Percentiles rank a stretch among this genome's conserved stretches.
These are phyloP conservation scores for Fusarium hostae DNA, from an alignment of 2,329 filamentous ascomycete species.

Conservation along the genomic window DNA sequence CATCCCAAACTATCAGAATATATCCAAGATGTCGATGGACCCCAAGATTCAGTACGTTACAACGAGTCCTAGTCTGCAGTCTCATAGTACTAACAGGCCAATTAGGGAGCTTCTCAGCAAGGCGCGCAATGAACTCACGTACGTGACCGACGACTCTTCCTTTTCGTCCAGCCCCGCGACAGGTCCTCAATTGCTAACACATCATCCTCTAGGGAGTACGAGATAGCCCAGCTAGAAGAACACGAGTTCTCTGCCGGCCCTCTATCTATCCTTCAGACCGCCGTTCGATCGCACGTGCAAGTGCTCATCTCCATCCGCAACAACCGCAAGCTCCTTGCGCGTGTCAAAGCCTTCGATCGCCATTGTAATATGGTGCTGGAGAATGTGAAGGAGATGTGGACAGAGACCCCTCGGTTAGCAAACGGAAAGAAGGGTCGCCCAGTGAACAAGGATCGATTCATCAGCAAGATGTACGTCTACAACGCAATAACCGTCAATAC, in stretches of 20 bases:
- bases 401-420: conserved; percentile 84
- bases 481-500: neutral
- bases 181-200: conserved; percentile 31
- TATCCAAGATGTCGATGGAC: conserved; percentile 65
- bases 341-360: conserved; percentile 97
- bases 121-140: conserved; percentile 92
- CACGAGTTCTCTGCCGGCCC: conserved; percentile 66
- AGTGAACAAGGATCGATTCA: conserved; percentile 98
- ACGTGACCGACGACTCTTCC: conserved; percentile 52
- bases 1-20: conserved; percentile 29
- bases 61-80: neutral
- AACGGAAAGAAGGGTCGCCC: conserved; percentile 88
- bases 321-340: conserved; percentile 96
- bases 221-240: conserved; percentile 77
- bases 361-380: conserved; percentile 99
- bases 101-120: conserved; percentile 87
- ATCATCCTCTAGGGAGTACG: conserved; percentile 77
- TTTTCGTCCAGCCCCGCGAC: conserved; percentile 25
- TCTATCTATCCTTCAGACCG: conserved; percentile 94
- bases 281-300: conserved; percentile 92
- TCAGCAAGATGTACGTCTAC: conserved; percentile 89
- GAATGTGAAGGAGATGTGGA: conserved; percentile 98
- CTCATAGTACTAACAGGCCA: conserved; percentile 43
- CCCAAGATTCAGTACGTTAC: conserved; percentile 75
- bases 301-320: conserved; percentile 97